These are phyloP conservation scores for Aspergillus terreus DNA, from an alignment of 2,329 filamentous ascomycete species.

Conservation along the genomic window DNA sequence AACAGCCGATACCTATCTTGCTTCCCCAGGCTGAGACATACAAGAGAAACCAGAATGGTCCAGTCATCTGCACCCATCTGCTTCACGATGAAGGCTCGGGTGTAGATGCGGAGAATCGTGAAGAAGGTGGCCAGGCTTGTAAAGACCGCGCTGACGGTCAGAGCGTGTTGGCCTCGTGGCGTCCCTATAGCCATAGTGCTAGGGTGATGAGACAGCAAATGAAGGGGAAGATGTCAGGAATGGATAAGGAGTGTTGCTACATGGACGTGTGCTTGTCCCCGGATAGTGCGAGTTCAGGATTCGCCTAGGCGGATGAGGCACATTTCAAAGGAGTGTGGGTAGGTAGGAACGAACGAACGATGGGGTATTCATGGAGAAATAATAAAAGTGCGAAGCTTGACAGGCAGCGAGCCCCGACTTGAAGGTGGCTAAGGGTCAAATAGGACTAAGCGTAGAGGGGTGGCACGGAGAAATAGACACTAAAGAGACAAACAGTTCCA, in stretches of 20 bases:
- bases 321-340: neutral
- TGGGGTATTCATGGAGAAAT: neutral
- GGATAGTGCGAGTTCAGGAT: neutral
- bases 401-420: neutral
- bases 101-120: constrained; percentile 40
- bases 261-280: neutral
- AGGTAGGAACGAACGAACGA: neutral
- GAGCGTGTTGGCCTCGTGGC: constrained; percentile 22
- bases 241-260: neutral
- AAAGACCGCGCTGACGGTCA: constrained; percentile 28
- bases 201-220: neutral
- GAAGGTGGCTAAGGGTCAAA: neutral
- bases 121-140: constrained; percentile 30
- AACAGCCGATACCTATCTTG: neutral
- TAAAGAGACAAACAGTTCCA: neutral
- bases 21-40: constrained; percentile 12
- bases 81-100: constrained; percentile 30
- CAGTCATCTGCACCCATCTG: constrained; percentile 37
- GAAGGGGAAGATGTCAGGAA: neutral
- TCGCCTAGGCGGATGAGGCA: neutral
- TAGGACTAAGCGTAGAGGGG: neutral
- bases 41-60: constrained; percentile 33
- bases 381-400: neutral
- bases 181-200: constrained; percentile 24
- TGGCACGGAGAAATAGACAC: neutral